phyloP scores from a whole-genome alignment of 208 protist genomes.

The Leptomonas pyrrhocoris region DNA sequence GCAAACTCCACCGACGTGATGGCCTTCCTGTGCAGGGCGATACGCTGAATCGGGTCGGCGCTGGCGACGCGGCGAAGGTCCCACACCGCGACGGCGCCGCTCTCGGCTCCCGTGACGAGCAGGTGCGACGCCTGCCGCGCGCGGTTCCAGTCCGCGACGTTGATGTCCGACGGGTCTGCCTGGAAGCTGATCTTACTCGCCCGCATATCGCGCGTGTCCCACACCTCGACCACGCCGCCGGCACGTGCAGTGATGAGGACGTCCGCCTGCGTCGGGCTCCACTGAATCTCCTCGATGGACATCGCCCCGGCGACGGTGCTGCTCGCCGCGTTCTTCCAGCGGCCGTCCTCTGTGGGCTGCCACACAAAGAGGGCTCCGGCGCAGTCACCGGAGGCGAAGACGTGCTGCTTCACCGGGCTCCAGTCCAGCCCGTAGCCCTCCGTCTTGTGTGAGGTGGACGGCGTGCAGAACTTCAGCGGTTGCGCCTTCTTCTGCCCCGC shows the following conservation, averaged over 20 bases:
- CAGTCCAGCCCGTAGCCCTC: constrained; percentile 98
- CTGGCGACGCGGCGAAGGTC: constrained; percentile 93
- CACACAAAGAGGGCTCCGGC: constrained; percentile 91
- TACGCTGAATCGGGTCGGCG: constrained; percentile 74
- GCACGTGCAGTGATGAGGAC: constrained; percentile 86
- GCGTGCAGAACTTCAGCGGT: constrained; percentile 77
- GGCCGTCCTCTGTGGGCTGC: constrained; percentile 75
- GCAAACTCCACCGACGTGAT: constrained; percentile 98
- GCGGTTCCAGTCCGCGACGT: constrained; percentile 97
- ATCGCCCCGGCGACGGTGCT: constrained; percentile 44
- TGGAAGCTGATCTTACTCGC: constrained; percentile 71
- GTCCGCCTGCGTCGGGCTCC: constrained; percentile 93
- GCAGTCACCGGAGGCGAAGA: constrained; percentile 94
- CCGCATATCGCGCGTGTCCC: constrained; percentile 92
- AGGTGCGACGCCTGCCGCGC: constrained; percentile 90
- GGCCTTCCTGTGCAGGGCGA: constrained; percentile 92
- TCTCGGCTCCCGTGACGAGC: constrained; percentile 97
- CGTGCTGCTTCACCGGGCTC: constrained; percentile 75
- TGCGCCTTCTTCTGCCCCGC: constrained; percentile 24
- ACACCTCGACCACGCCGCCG: constrained; percentile 88
- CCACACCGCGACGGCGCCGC: constrained; percentile 97
- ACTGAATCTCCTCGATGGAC: constrained; percentile 97
- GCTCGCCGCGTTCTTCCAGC: constrained; percentile 74
- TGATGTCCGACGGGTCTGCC: constrained; percentile 94
- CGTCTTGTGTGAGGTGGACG: constrained; percentile 81